Evolutionary conservation across 2,329 filamentous ascomycete genomes (phyloP).

Genomic region (Fusarium lateritium): DNA sequence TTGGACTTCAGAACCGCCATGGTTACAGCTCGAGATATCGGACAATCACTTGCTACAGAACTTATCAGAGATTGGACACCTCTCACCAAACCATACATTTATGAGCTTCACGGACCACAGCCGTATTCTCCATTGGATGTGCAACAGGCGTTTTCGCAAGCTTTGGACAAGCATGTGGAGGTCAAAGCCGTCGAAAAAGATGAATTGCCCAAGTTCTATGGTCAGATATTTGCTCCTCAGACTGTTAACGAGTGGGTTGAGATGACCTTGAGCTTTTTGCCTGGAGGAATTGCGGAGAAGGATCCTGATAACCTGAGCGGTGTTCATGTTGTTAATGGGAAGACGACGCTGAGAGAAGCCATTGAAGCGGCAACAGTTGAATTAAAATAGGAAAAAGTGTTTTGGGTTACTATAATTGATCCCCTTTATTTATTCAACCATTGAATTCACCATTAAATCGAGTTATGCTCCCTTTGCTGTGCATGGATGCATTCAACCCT

Average conservation of each 20-base stretch:
- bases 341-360: conserved; percentile 37
- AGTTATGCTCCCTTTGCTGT: too few species aligned
- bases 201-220: conserved; percentile 42
- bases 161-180: conserved; percentile 46
- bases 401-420: too few species aligned
- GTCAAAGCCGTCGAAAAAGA: conserved; percentile 49
- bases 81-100: conserved; percentile 47
- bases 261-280: conserved; percentile 51
- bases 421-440: neutral
- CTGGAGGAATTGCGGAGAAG: conserved; percentile 45
- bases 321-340: conserved; percentile 42
- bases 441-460: neutral
- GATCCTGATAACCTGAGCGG: conserved; percentile 23
- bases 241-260: conserved; percentile 50
- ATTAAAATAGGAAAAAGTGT: neutral
- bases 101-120: conserved; percentile 52
- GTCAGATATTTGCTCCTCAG: conserved; percentile 42
- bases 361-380: conserved; percentile 18
- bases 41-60: conserved; percentile 46
- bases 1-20: conserved; percentile 53
- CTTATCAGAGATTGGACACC: conserved; percentile 39
- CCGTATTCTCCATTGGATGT: conserved; percentile 51
- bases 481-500: too few species aligned
- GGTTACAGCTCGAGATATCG: conserved; percentile 50
- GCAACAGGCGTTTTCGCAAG: conserved; percentile 49